These are phyloP conservation scores for Arxiozyma slooffiae DNA, from an alignment of 1,139 yeast genomes.

Conservation along the genomic window DNA sequence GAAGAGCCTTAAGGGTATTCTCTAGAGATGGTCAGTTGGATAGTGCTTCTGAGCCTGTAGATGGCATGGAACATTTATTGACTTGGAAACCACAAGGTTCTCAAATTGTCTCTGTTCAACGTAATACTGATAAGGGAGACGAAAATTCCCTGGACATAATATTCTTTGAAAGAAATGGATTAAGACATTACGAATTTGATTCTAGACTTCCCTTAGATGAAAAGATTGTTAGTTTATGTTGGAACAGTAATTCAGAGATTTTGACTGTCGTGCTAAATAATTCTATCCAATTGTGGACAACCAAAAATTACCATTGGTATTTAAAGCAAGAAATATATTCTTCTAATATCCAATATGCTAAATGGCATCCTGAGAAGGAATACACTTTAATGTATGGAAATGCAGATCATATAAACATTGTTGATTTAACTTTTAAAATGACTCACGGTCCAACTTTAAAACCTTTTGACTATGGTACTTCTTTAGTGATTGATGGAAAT, in stretches of 20 bases:
- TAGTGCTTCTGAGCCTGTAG: slow-evolving; percentile 85
- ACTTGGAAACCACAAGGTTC: slow-evolving; percentile 93
- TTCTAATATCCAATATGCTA: slow-evolving; percentile 39
- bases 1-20: slow-evolving; percentile 81
- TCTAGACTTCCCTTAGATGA: slow-evolving; percentile 51
- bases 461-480: slow-evolving; percentile 70
- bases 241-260: slow-evolving; percentile 80
- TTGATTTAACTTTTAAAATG: slow-evolving; percentile 58
- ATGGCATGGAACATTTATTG: slow-evolving; percentile 61
- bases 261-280: slow-evolving; percentile 56
- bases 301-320: slow-evolving; percentile 93
- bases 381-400: slow-evolving; percentile 61
- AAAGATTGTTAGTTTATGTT: slow-evolving; percentile 45
- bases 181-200: slow-evolving; percentile 79
- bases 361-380: slow-evolving; percentile 89
- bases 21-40: slow-evolving; percentile 68
- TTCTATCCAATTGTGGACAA: slow-evolving; percentile 76
- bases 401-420: slow-evolving; percentile 42
- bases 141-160: slow-evolving; percentile 41
- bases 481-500: slow-evolving; percentile 70
- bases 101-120: slow-evolving; percentile 71
- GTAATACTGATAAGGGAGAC: slow-evolving; percentile 33
- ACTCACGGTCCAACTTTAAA: slow-evolving; percentile 58
- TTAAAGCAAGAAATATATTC: slow-evolving; percentile 63
- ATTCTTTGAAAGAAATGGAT: slow-evolving; percentile 88